These are phyloP conservation scores for Cenchrus purpureus DNA, from an alignment of 176 grass and related monocot genomes.

Conservation along the genomic window DNA sequence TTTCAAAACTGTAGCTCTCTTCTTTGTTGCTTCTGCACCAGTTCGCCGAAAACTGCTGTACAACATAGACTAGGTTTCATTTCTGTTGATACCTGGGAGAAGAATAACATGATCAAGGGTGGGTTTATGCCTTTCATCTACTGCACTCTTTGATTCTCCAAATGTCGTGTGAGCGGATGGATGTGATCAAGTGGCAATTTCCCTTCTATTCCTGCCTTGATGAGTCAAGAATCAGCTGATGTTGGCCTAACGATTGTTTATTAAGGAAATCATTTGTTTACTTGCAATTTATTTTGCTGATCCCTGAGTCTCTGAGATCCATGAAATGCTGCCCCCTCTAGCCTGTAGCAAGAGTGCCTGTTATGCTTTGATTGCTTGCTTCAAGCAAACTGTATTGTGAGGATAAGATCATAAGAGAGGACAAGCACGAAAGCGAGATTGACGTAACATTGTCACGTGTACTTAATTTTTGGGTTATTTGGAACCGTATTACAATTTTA, in stretches of 20 bases:
- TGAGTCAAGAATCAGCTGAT: not conserved
- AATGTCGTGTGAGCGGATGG: too few relatives aligned
- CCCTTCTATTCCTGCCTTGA: not conserved
- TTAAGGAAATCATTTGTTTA: not conserved
- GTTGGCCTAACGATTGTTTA: not conserved
- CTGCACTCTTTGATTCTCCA: too few relatives aligned
- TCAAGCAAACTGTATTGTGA: not conserved
- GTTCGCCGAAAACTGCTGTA: not conserved
- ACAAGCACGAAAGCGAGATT: constrained; percentile 8
- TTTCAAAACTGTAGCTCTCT: constrained; percentile 15
- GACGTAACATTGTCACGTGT: not conserved
- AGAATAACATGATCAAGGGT: not conserved
- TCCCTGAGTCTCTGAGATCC: not conserved
- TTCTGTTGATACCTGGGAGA: constrained; percentile 26
- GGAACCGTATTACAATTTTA: too few relatives aligned
- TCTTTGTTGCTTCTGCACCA: not conserved
- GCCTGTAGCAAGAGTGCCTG: not conserved
- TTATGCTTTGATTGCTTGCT: not conserved
- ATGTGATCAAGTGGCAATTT: not conserved
- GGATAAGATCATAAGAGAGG: constrained; percentile 14
- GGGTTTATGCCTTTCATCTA: not conserved
- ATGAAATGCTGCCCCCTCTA: not conserved
- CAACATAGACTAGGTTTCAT: not conserved
- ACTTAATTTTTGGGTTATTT: too few relatives aligned
- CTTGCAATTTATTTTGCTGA: not conserved